phyloP scores from a whole-genome alignment of 805 yeast species.

The Schwanniomyces polymorphus region DNA sequence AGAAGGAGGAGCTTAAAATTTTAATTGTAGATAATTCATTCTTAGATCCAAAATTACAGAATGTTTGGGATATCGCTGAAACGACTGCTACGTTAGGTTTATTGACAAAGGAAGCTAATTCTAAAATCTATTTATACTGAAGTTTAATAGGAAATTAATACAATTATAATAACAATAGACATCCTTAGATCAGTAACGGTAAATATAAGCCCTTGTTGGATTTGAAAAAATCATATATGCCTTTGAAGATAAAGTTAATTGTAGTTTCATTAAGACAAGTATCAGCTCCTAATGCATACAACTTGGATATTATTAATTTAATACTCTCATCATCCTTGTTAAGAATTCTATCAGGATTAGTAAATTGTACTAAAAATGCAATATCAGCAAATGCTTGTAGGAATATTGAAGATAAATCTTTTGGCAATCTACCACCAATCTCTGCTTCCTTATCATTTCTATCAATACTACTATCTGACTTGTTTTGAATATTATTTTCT shows the following conservation, averaged over 20 bases:
- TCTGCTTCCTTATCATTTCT: not conserved
- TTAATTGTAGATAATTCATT: slow-evolving; percentile 62
- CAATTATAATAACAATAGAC: slow-evolving; percentile 2
- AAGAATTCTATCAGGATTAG: not conserved
- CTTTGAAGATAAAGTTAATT: slow-evolving; percentile 16
- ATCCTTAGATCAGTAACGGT: slow-evolving; percentile 19
- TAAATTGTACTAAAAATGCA: slow-evolving; percentile 18
- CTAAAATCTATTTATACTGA: slow-evolving; percentile 55
- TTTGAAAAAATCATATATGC: slow-evolving; percentile 26
- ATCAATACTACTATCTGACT: not conserved
- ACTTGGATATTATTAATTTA: slow-evolving; percentile 6
- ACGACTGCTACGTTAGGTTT: slow-evolving; percentile 40
- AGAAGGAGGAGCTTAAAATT: slow-evolving; percentile 46
- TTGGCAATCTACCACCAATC: not conserved
- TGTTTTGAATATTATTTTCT: not conserved
- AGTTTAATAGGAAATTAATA: not conserved
- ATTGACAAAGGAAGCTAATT: slow-evolving; percentile 36
- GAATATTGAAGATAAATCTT: not conserved
- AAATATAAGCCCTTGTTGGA: slow-evolving; percentile 23
- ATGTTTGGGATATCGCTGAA: slow-evolving; percentile 59
- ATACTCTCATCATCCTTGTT: slow-evolving; percentile 3
- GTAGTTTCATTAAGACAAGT: slow-evolving; percentile 13
- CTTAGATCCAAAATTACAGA: slow-evolving; percentile 60
- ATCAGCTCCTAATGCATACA: not conserved
- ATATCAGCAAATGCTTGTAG: slow-evolving; percentile 17